Evolutionary conservation across 768 basidiomycete genomes (phyloP).

Genomic region (Russula lepida): DNA sequence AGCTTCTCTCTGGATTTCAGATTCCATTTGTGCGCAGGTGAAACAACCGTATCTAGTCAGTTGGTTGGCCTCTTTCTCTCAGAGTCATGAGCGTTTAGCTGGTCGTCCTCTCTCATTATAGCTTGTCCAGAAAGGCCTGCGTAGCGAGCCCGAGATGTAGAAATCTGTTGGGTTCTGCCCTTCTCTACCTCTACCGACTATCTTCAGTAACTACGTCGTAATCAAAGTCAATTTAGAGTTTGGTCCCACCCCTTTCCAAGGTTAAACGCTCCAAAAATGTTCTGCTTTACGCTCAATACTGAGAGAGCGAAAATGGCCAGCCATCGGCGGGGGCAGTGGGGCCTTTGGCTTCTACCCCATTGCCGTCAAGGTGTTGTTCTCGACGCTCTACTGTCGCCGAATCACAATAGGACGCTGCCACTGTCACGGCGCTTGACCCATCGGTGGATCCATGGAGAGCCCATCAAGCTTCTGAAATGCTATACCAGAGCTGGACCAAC

Average conservation of each 20-base stretch:
- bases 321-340: background rate
- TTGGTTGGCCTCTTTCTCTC: background rate
- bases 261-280: too few species aligned
- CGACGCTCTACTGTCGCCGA: background rate
- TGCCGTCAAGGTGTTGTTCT: background rate
- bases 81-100: background rate
- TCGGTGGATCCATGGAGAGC: background rate
- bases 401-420: background rate
- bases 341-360: background rate
- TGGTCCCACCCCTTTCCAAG: background rate
- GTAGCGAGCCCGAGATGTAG: background rate
- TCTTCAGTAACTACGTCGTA: background rate
- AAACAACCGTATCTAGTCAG: background rate
- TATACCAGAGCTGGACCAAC: background rate
- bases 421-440: background rate
- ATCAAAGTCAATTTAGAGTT: background rate
- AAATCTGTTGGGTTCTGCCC: background rate
- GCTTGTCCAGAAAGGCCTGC: background rate
- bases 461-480: background rate
- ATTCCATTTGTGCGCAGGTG: conserved; percentile 64
- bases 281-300: background rate
- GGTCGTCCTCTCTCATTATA: background rate
- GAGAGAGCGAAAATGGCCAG: background rate
- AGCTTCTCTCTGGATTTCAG: conserved; percentile 84
- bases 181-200: background rate